A percentile compares a stretch with the other conserved stretches of the same genome.
phyloP scores from a whole-genome alignment of 495 filamentous ascomycete species.

The Trichoderma reesei region DNA sequence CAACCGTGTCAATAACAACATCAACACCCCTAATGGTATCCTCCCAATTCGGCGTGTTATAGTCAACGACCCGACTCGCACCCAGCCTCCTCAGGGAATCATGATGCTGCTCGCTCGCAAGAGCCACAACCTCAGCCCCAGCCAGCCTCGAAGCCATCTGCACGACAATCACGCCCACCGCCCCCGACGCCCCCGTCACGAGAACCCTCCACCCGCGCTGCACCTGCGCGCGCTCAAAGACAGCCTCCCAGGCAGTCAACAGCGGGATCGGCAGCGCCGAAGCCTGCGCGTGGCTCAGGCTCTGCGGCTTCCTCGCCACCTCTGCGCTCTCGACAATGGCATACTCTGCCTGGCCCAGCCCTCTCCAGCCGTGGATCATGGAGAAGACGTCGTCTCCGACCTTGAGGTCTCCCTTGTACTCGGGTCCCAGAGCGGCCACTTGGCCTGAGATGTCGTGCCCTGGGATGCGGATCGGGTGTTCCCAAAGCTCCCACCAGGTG shows the following conservation, averaged over 20 bases:
- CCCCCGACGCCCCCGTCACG: slow-evolving; percentile 45
- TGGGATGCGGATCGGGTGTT: slow-evolving; percentile 27
- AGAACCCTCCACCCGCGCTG: slow-evolving; percentile 28
- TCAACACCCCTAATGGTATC: slow-evolving; percentile 36
- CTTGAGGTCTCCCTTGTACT: slow-evolving; percentile 35
- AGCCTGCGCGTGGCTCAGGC: slow-evolving; percentile 38
- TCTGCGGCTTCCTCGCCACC: slow-evolving; percentile 38
- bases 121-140: slow-evolving; percentile 35
- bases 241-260: slow-evolving; percentile 49
- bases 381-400: slow-evolving; percentile 46
- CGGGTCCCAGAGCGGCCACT: slow-evolving; percentile 36
- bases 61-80: slow-evolving; percentile 40
- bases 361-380: slow-evolving; percentile 34
- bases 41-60: slow-evolving; percentile 24
- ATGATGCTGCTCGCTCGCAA: slow-evolving; percentile 28
- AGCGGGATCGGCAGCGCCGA: slow-evolving; percentile 45
- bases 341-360: slow-evolving; percentile 47
- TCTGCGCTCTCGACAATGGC: slow-evolving; percentile 37
- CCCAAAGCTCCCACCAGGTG: slow-evolving; percentile 28
- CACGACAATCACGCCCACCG: slow-evolving; percentile 41
- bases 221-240: slow-evolving; percentile 28
- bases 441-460: slow-evolving; percentile 47
- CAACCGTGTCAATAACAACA: slow-evolving; percentile 43
- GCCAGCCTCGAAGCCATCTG: slow-evolving; percentile 35
- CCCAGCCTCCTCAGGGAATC: slow-evolving; percentile 32